These are phyloP conservation scores for Parmelia sp. DNA, from an alignment of 495 filamentous ascomycete species.

Conservation along the genomic window DNA sequence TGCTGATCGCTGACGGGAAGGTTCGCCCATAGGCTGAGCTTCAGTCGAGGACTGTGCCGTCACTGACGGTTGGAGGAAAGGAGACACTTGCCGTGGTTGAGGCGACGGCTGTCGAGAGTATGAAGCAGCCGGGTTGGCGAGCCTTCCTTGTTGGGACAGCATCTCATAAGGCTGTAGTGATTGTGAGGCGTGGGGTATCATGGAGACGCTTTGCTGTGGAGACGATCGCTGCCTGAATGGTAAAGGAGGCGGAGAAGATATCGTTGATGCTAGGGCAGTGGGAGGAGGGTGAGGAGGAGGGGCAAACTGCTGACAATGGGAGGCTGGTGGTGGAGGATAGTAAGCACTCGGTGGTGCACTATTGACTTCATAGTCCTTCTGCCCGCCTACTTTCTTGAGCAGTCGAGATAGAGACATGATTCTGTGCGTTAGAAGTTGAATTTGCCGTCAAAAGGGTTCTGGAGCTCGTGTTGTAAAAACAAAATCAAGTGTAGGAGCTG, in stretches of 20 bases:
- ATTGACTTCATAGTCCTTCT: neutral
- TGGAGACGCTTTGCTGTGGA: neutral
- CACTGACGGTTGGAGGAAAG: neutral
- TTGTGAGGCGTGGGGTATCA: neutral
- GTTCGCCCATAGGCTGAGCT: neutral
- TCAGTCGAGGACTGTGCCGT: neutral
- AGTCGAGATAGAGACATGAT: neutral
- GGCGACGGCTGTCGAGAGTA: neutral
- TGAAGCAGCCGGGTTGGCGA: neutral
- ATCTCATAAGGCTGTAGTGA: neutral
- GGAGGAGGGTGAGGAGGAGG: neutral
- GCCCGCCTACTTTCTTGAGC: neutral
- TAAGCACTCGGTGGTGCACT: neutral
- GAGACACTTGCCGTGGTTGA: neutral
- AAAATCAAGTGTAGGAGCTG: neutral
- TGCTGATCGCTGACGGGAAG: neutral
- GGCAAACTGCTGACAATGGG: neutral
- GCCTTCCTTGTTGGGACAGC: neutral
- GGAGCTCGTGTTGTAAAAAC: neutral
- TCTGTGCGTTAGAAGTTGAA: neutral
- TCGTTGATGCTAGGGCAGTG: neutral
- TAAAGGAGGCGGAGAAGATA: neutral
- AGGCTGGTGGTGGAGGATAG: neutral
- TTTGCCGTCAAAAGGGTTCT: neutral
- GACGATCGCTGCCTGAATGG: neutral